A percentile compares a stretch with the other conserved stretches of the same genome.
Evolutionary conservation across 2,329 filamentous ascomycete species (phyloP).

Genomic region (Scolecobasidium constrictum): DNA sequence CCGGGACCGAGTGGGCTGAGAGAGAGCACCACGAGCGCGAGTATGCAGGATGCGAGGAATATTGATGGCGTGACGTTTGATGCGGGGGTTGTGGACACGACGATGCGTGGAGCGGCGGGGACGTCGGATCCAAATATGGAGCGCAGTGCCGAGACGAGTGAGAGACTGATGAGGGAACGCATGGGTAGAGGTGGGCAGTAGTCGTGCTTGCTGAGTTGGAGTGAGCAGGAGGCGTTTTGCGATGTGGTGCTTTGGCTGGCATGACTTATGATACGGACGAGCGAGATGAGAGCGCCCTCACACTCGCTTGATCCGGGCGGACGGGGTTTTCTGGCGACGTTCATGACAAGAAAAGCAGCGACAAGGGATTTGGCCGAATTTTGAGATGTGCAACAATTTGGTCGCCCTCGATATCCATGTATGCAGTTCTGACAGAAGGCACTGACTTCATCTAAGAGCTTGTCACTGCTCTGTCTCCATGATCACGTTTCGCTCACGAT

Average conservation of each 20-base stretch:
- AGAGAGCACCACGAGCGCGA: slow-evolving; percentile 20
- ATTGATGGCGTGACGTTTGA: slow-evolving; percentile 37
- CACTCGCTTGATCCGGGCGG: too few species aligned
- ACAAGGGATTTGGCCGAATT: too few species aligned
- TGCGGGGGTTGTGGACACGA: slow-evolving; percentile 27
- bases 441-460: too few species aligned
- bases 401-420: too few species aligned
- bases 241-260: neutral
- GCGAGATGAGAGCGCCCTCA: too few species aligned
- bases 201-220: neutral
- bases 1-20: slow-evolving; percentile 20
- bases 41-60: slow-evolving; percentile 27
- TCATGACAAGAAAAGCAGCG: too few species aligned
- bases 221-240: neutral
- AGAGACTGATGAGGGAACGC: slow-evolving; percentile 9
- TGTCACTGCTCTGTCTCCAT: too few species aligned
- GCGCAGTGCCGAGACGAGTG: slow-evolving; percentile 7
- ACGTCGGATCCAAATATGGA: slow-evolving; percentile 7
- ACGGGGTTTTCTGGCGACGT: too few species aligned
- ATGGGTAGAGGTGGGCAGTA: slow-evolving; percentile 2
- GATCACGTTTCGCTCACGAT: too few species aligned
- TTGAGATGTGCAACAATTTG: too few species aligned
- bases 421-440: too few species aligned
- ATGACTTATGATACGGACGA: neutral
- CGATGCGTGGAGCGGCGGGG: slow-evolving; percentile 21